phyloP scores from a whole-genome alignment of 78 protist genomes.

The Chrysochromulina tobinii region DNA sequence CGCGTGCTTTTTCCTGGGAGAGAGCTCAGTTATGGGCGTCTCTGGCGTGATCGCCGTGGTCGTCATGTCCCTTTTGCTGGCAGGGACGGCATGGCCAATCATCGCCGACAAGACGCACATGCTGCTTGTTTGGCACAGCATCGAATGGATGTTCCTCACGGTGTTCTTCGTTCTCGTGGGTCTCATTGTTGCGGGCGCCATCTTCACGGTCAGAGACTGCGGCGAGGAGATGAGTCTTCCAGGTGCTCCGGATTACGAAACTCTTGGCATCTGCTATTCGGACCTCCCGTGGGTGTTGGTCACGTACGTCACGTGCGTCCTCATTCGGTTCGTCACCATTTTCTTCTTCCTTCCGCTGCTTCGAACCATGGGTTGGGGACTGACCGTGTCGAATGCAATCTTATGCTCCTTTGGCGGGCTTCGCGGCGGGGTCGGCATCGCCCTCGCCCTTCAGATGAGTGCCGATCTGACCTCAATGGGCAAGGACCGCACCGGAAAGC shows the following conservation, averaged over 20 bases:
- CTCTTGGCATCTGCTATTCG: background rate
- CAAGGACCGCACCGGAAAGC: background rate
- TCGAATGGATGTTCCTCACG: background rate
- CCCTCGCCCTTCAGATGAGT: constrained; percentile 53
- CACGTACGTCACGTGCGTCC: background rate
- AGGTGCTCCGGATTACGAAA: no score
- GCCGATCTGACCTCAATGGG: background rate
- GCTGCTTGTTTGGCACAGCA: background rate
- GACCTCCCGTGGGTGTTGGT: background rate
- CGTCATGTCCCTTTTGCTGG: no score
- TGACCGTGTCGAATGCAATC: background rate
- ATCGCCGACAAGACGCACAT: background rate
- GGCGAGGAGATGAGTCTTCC: no score
- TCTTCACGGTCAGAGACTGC: no score
- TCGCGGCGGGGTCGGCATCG: constrained; percentile 70
- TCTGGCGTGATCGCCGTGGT: background rate
- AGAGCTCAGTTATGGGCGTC: background rate
- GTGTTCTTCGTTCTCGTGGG: background rate
- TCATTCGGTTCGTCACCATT: constrained; percentile 19
- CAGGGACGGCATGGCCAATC: background rate
- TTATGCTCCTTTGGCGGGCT: constrained; percentile 55
- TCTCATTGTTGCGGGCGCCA: background rate
- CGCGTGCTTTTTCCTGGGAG: background rate
- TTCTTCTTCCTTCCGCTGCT: background rate
- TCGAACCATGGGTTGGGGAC: constrained; percentile 10